Evolutionary conservation across 768 basidiomycete species (phyloP).

Genomic region (Polyporus arcularius): DNA sequence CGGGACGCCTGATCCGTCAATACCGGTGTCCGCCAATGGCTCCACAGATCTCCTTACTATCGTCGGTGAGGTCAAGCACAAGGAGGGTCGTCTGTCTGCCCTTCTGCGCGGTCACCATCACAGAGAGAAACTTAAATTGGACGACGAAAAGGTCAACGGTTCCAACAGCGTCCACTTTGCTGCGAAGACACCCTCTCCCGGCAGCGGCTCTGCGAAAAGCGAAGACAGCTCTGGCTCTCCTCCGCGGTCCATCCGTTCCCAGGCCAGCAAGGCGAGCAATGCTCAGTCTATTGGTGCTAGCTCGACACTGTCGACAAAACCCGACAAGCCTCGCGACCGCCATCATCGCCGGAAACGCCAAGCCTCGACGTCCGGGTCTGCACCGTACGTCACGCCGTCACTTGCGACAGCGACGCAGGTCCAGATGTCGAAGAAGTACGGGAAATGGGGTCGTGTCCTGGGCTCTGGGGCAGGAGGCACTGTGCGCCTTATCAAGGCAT

Average conservation of each 20-base stretch:
- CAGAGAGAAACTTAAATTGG: constrained; percentile 29
- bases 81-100: constrained; percentile 30
- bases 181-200: constrained; percentile 31
- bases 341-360: constrained; percentile 11
- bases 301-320: constrained; percentile 17
- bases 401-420: constrained; percentile 84
- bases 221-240: constrained; percentile 29
- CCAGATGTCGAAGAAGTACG: constrained; percentile 97
- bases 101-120: constrained; percentile 36
- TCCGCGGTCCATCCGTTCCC: constrained; percentile 23
- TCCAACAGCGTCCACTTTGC: constrained; percentile 10
- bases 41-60: constrained; percentile 17
- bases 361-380: constrained; percentile 17
- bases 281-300: constrained; percentile 13
- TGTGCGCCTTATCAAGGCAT: constrained; percentile 91
- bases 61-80: constrained; percentile 21
- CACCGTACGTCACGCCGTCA: constrained; percentile 49
- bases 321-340: constrained; percentile 6
- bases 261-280: constrained; percentile 12
- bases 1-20: constrained; percentile 11
- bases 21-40: constrained; percentile 8
- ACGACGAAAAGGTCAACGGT: constrained; percentile 26
- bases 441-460: constrained; percentile 95
- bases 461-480: constrained; percentile 99
- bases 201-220: constrained; percentile 28